Base-by-base conservation (phyloP, 2,329 filamentous ascomycete species). In the Diplodia seriata region DNA sequence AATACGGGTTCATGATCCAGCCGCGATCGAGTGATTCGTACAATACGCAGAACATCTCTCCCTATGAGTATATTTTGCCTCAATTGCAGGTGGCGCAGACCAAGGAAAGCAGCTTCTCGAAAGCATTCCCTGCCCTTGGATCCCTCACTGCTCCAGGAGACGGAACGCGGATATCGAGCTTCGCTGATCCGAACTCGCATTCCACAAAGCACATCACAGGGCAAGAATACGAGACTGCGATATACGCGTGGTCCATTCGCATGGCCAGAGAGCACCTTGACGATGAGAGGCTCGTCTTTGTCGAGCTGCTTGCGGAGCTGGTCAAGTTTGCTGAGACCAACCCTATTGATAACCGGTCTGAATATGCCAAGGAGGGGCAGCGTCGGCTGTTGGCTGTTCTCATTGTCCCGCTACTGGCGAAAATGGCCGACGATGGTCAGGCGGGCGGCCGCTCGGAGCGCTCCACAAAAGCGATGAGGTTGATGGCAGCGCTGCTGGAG, bases 401-500 rank as follows among this genome's bases (percentile, higher is more conserved):
- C 33, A 77, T 83, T 15, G 77, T 84, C 11, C 83, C 83, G 1
- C 72, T 84, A 4, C 76, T 83, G n/a, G 79, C 83, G n/a, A 80
- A 80, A 66, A 81, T 85, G 72, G 79, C 84, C 5, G 78, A 81
- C 61, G 79, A 80, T 23, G 56, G 50, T 70, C 47, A 61, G 3
- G 12, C 67, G 4, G 51, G 49, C 6, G 56, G 55, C 73, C 77
- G n/a, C 72, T 77, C 62, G 18, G 64, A 67, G 40, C 54, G 43
- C 26, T 49, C 64, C n/a, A 59, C 54, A 6, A 87, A 87, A 70
- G 89, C 91, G 1, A 92, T 94, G 8, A 85, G 87, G 1, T 86
- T 96, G 12, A 83, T 98, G 66, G 92, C 93, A 18, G 88, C 89
- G 55, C 83, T 98, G 49, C 88, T 97, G 20, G 88, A 89, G 31